Evolutionary conservation across 805 yeast species (phyloP).

Genomic region (Ogataea salicorniae): DNA sequence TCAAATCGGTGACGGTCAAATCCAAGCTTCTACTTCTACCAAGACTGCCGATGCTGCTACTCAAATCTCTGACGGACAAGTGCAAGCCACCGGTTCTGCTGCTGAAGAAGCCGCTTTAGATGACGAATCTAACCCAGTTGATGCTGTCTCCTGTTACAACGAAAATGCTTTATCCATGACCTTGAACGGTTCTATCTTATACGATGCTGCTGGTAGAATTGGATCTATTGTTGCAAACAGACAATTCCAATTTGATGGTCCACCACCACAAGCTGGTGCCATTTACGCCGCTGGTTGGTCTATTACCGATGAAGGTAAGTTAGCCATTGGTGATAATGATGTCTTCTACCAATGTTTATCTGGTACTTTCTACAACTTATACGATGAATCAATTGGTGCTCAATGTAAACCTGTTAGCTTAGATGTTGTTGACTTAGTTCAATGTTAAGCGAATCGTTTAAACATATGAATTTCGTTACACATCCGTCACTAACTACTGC

Average conservation of each 20-base stretch:
- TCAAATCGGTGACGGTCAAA: constrained; percentile 43
- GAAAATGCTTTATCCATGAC: constrained; percentile 39
- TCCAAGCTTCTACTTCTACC: constrained; percentile 33
- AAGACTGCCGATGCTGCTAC: constrained; percentile 33
- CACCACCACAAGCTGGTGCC: constrained; percentile 59
- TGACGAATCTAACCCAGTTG: constrained; percentile 15
- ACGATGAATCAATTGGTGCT: constrained; percentile 41
- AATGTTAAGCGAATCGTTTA: constrained; percentile 29
- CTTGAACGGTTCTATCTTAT: constrained; percentile 37
- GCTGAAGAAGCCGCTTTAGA: constrained; percentile 19
- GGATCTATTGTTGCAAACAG: constrained; percentile 59
- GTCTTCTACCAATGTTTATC: constrained; percentile 51
- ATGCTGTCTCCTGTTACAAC: constrained; percentile 30
- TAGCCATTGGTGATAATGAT: constrained; percentile 45
- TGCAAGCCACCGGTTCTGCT: constrained; percentile 33
- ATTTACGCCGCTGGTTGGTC: constrained; percentile 51
- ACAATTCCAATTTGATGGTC: constrained; percentile 64
- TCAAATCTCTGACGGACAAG: constrained; percentile 45
- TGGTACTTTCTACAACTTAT: constrained; percentile 55
- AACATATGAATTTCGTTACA: too few relatives aligned
- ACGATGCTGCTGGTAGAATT: constrained; percentile 46
- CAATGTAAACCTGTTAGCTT: constrained; percentile 44
- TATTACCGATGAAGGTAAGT: constrained; percentile 38
- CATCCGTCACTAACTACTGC: neutral
- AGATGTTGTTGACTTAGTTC: constrained; percentile 39